Evolutionary conservation across 73 alveolate genomes (phyloP).

Genomic region (Urostyla sp.): DNA sequence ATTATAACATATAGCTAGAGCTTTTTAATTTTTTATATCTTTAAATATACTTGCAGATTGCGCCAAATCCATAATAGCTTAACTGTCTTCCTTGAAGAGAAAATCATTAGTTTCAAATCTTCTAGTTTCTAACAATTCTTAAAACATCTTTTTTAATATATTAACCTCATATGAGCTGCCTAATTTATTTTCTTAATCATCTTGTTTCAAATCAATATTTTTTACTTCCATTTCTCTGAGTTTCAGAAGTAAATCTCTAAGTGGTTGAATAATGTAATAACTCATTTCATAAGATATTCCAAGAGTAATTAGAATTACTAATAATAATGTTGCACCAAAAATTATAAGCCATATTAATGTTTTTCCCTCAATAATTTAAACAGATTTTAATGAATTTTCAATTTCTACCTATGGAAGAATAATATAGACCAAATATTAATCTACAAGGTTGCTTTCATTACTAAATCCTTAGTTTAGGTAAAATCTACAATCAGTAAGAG

Average conservation of each 20-base stretch:
- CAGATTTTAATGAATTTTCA: background rate
- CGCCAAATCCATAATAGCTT: conserved; percentile 68
- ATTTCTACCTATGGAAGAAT: background rate
- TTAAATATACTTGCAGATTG: conserved; percentile 57
- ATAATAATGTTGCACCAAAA: conserved; percentile 31
- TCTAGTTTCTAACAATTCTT: conserved; percentile 39
- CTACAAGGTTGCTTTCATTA: background rate
- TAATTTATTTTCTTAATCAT: conserved; percentile 8
- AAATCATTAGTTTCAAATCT: conserved; percentile 58
- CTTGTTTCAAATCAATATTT: background rate
- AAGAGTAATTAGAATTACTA: conserved; percentile 29
- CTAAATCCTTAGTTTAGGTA: background rate
- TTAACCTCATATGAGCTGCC: conserved; percentile 36
- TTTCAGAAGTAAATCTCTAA: conserved; percentile 2
- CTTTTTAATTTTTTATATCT: conserved; percentile 55
- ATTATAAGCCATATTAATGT: conserved; percentile 4
- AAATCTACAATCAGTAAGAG: conserved; percentile 1
- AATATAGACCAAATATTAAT: background rate
- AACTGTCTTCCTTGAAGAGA: conserved; percentile 43
- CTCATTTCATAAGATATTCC: conserved; percentile 44
- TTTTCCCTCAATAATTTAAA: conserved; percentile 35
- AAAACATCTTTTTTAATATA: conserved; percentile 13
- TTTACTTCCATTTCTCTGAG: conserved; percentile 16
- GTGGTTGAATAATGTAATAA: conserved; percentile 31
- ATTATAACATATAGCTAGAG: conserved; percentile 70